These are phyloP conservation scores for Venturia oleaginea DNA, from an alignment of 2,329 filamentous ascomycete genomes.

Conservation along the genomic window DNA sequence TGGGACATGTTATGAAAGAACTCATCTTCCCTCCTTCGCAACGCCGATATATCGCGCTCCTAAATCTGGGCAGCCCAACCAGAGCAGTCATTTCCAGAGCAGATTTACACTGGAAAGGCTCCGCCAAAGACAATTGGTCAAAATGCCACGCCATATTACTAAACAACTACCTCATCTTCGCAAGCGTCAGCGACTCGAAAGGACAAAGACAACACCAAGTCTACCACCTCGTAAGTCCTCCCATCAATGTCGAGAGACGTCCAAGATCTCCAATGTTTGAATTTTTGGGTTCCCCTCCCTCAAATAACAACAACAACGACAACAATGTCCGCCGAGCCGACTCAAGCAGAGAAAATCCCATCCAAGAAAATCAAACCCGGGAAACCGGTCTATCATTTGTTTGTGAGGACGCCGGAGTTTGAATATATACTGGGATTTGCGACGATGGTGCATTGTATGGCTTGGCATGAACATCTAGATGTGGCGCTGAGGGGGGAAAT, in stretches of 20 bases:
- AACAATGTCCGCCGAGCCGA: conserved; percentile 2
- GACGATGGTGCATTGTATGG: conserved; percentile 10
- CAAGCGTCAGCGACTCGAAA: neutral
- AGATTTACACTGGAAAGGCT: conserved; percentile 8
- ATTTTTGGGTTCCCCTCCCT: too few species aligned
- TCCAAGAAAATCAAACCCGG: conserved; percentile 5
- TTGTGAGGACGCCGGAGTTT: conserved; percentile 1
- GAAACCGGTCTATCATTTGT: conserved; percentile 7
- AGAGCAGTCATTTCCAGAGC: conserved; percentile 3
- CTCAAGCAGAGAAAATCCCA: neutral
- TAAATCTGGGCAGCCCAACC: neutral
- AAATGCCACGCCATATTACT: conserved; percentile 8
- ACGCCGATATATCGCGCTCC: neutral
- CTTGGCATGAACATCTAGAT: conserved; percentile 9
- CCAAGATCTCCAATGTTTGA: too few species aligned
- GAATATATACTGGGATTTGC: conserved; percentile 5
- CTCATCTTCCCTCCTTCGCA: conserved; percentile 6
- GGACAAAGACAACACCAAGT: conserved; percentile 6
- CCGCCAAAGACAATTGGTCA: conserved; percentile 3
- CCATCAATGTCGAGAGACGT: too few species aligned
- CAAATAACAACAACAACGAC: conserved; percentile 10
- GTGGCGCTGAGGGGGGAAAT: conserved; percentile 9
- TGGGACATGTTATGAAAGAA: neutral
- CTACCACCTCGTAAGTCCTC: neutral
- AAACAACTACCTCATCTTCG: conserved; percentile 8